A percentile compares a stretch with the other conserved stretches of the same genome.
Conservation (phyloP, 176 grass and related monocot genomes). For the Eragrostis nindensis region DNA sequence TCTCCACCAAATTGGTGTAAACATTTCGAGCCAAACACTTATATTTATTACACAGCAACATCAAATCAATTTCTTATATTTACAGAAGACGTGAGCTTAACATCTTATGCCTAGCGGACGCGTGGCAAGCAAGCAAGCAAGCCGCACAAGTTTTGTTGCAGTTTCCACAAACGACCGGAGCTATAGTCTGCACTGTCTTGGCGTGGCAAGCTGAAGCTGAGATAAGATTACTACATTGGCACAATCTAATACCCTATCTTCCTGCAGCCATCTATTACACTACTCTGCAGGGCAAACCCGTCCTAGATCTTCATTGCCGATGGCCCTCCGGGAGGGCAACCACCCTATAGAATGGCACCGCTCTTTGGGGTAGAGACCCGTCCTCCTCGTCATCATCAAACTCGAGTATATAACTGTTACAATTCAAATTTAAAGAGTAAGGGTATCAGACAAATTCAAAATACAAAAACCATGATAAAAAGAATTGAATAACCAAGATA, state of each 20-base stretch:
- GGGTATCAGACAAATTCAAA: background rate
- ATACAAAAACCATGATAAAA: background rate
- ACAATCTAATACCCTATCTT: background rate
- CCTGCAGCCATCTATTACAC: background rate
- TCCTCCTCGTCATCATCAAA: conserved; percentile 99
- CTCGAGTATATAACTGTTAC: conserved; percentile 73
- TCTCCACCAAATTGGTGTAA: too few relatives aligned
- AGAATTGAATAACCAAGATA: too few relatives aligned
- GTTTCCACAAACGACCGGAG: too few relatives aligned
- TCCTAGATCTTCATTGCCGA: conserved; percentile 54
- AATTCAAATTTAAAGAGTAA: background rate
- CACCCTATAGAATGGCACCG: conserved; percentile 84
- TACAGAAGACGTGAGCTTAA: too few relatives aligned
- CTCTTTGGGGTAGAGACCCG: conserved; percentile 78
- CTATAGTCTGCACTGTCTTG: too few relatives aligned
- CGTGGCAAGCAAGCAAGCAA: too few relatives aligned
- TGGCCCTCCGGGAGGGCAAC: conserved; percentile 89
- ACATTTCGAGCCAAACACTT: too few relatives aligned
- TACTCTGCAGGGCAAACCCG: background rate
- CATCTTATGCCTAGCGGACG: too few relatives aligned
- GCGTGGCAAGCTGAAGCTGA: background rate
- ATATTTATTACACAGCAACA: too few relatives aligned
- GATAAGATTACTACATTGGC: conserved; percentile 16
- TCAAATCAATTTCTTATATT: too few relatives aligned
- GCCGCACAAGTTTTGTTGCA: too few relatives aligned